Evolutionary conservation across 345 rosid species (phyloP), one percentile per base, ranked within the genome.

Genomic region (Turritis glabra): DNA sequence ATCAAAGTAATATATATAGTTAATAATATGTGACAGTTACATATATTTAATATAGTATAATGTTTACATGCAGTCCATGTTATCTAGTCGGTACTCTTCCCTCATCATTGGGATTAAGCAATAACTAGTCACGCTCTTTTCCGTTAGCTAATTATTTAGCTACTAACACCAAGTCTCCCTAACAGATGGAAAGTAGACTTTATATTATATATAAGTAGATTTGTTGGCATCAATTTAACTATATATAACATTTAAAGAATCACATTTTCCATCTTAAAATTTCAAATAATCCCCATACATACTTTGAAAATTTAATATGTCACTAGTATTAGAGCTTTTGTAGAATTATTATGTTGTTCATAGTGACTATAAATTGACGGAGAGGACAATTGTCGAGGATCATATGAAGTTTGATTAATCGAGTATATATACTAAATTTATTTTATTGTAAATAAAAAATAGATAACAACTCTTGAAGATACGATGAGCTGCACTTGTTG

Each of bases 401-500:
- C 40, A 11, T 43, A 32, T 46, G 47, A 17, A 46, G 22, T 13
- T 32, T 70, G 30, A 47, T 46, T 46, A 59, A 59, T 6, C 17
- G 46, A 3, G 14, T 40, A 26, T 55, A 4, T 22, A 46, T 33
- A 59, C 18, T 55, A 5, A 5, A 38, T 15, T 51, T 17, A 23
- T 32, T 32, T 1, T 5, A 23, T 37, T 14, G 44, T 38, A 41
- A 43, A 40, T 15, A 3, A 15, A 25, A 37, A 14, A 9, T 47
- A 44, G 35, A 54, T 5, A 26, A 47, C n/a, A 66, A 67, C 68
- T 57, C 62, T 58, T 58, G 62, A 58, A 75, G 73, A 75, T 75
- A 75, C 61, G 79, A 75, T 75, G 59, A 66, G 72, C 64, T 56
- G 78, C 72, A 65, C 66, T 74, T 65, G 72, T 8, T 44, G 66